Base-by-base conservation (phyloP, 352 stramenopile species). In the Pythium plurisporium region DNA sequence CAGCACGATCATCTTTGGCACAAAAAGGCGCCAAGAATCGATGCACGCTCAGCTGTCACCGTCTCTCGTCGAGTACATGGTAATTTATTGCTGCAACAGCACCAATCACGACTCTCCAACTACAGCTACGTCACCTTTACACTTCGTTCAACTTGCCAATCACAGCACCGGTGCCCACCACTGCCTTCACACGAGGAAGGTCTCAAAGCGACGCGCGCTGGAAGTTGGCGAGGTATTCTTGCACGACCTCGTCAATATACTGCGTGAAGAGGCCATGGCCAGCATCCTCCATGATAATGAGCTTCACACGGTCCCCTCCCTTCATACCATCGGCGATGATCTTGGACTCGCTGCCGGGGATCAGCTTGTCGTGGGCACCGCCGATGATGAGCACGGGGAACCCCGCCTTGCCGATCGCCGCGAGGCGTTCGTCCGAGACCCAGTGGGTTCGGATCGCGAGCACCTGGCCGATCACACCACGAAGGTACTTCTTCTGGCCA, bases 331-430 rank as follows among this genome's bases (percentile, higher is more conserved):
- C 34, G n/a, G 65, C 71, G 5, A 83, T 57, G n/a, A 55, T 55
- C 22, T 73, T 64, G 6, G 69, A 74, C 49, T 86, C 73, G 7
- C 46, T 42, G 2, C 59, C 36, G 9, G 67, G 73, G 37, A 86
- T 79, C 23, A 86, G 52, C 26, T 68, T 54, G 62, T 86, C 73
- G 9, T 69, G 23, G 55, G 67, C 67, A 15, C 63, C 65, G 45
- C 76, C 76, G 40, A 83, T 52, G 31, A 86, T 72, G 8, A 83
- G 52, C 20, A 86, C 70, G 1, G 73, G 76, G 44, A 86, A 86
- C 0, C 65, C 73, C 0, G 54, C 51, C 17, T 69, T 42, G 40
- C 63, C 67, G 46, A 86, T 79, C 33, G 54, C 55, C 11, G 64
- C 64, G 41, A 86, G 61, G 20, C 73, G 62, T 34, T 74, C 73